Conservation (phyloP, 1,284 basidiomycete species). For the Cutaneotrichosporon sp. region DNA sequence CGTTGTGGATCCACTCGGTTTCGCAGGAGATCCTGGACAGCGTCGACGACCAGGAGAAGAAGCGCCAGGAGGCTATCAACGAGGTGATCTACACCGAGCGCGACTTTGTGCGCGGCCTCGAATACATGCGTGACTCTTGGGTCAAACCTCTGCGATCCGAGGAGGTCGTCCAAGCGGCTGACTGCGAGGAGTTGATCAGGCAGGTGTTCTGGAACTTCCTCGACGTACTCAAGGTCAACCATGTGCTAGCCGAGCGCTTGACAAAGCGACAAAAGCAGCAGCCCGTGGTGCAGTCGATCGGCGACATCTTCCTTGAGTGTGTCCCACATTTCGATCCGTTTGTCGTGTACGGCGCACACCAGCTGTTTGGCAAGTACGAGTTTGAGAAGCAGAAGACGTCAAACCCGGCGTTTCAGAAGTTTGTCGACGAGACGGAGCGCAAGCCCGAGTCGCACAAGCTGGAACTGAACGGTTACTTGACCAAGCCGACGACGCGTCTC, state of each 20-base stretch:
- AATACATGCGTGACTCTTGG: slow-evolving; percentile 95
- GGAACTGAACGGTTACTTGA: slow-evolving; percentile 96
- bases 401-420: slow-evolving; percentile 90
- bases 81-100: slow-evolving; percentile 98
- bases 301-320: slow-evolving; percentile 85
- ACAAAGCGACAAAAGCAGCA: slow-evolving; percentile 93
- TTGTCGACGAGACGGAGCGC: slow-evolving; percentile 92
- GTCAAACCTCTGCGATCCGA: slow-evolving; percentile 73
- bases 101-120: slow-evolving; percentile 96
- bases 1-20: slow-evolving; percentile 96
- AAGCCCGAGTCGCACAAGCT: slow-evolving; percentile 93
- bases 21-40: slow-evolving; percentile 90
- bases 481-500: slow-evolving; percentile 95
- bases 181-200: slow-evolving; percentile 81
- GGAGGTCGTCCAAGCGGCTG: slow-evolving; percentile 67
- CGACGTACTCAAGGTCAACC: slow-evolving; percentile 91
- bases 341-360: slow-evolving; percentile 93
- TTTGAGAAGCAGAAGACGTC: slow-evolving; percentile 97
- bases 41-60: slow-evolving; percentile 90
- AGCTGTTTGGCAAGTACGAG: slow-evolving; percentile 97
- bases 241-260: slow-evolving; percentile 83
- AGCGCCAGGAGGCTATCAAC: slow-evolving; percentile 96
- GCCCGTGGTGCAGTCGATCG: slow-evolving; percentile 86
- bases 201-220: slow-evolving; percentile 98
- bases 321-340: slow-evolving; percentile 90